These are phyloP conservation scores for Backusella parvicylindrica DNA, from an alignment of 192 early-diverging fungal genomes.

Conservation along the genomic window DNA sequence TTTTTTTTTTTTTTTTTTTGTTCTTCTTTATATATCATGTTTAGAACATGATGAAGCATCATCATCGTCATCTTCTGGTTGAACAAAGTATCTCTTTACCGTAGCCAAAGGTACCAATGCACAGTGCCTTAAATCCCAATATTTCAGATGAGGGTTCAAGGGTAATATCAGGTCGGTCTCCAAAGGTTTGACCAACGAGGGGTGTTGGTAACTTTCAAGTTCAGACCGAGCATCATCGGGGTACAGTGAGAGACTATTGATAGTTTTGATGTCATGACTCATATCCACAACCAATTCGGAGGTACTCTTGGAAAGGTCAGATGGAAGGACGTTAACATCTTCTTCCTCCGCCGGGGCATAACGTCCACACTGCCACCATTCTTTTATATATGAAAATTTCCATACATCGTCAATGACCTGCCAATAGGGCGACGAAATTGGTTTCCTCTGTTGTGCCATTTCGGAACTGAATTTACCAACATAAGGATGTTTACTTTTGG, in stretches of 20 bases:
- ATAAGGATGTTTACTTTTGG: conserved; percentile 36
- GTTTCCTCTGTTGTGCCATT: not conserved
- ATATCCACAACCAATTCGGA: not conserved
- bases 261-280: not conserved
- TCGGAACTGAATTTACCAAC: not conserved
- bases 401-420: conserved; percentile 21
- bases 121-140: conserved; percentile 5
- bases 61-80: not conserved
- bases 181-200: not conserved
- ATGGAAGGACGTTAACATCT: too few relatives aligned
- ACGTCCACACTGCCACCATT: conserved; percentile 19
- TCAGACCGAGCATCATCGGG: not conserved
- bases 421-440: not conserved
- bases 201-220: conserved; percentile 7
- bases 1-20: not conserved
- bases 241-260: not conserved
- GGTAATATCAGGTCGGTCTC: not conserved
- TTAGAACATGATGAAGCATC: not conserved
- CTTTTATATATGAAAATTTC: conserved; percentile 21
- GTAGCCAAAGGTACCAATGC: not conserved
- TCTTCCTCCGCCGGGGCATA: not conserved
- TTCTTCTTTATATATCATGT: not conserved
- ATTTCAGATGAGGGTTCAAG: not conserved
- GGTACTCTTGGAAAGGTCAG: too few relatives aligned
- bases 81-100: not conserved